A percentile compares a stretch with the other conserved stretches of the same genome.
phyloP scores from a whole-genome alignment of 768 basidiomycete genomes.

The Rhodotorula kratochvilovae region DNA sequence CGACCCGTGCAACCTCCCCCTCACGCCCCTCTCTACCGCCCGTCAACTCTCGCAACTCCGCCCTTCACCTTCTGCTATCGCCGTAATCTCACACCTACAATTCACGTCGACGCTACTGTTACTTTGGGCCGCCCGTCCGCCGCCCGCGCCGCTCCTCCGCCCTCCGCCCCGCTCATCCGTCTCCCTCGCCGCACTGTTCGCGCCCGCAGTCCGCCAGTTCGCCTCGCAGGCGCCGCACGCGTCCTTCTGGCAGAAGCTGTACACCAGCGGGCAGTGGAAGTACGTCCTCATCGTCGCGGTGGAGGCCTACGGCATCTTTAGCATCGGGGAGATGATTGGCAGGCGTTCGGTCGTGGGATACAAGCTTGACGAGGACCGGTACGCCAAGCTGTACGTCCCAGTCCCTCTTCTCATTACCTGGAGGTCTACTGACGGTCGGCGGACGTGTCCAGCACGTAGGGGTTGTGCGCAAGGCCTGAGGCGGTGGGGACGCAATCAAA shows the following conservation, averaged over 20 bases:
- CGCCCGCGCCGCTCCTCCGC: not conserved
- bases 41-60: too few relatives aligned
- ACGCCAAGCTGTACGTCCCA: conserved; percentile 18
- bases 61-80: too few relatives aligned
- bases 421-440: not conserved
- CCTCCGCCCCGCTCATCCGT: not conserved
- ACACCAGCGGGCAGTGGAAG: conserved; percentile 61
- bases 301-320: conserved; percentile 87
- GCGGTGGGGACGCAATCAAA: not conserved
- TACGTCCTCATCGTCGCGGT: conserved; percentile 65
- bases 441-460: not conserved
- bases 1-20: too few relatives aligned
- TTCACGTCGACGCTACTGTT: too few relatives aligned
- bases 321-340: conserved; percentile 94
- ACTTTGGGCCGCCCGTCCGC: too few relatives aligned
- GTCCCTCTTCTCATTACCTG: not conserved
- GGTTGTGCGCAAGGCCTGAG: too few relatives aligned
- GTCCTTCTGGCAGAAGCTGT: conserved; percentile 58
- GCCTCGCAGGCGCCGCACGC: conserved; percentile 60
- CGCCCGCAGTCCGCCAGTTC: conserved; percentile 60
- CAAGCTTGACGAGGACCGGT: conserved; percentile 3
- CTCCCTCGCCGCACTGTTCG: not conserved
- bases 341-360: conserved; percentile 73
- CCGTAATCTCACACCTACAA: too few relatives aligned
- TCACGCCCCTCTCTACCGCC: too few relatives aligned